These are phyloP conservation scores for Ambrosia trifida DNA, from an alignment of 129 eudicot genomes.

Conservation along the genomic window DNA sequence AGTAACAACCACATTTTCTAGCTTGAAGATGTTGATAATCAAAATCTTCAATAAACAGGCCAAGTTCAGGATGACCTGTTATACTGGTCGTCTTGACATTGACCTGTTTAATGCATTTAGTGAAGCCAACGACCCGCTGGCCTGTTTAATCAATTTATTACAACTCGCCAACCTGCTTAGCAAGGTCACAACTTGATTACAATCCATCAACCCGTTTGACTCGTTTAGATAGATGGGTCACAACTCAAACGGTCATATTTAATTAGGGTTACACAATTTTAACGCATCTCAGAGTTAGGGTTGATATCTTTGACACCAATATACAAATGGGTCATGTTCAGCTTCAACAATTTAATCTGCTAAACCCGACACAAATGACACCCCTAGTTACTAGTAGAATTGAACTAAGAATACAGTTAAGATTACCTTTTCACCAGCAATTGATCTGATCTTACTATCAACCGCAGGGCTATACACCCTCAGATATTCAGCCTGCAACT, in stretches of 20 bases:
- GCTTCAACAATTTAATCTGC: neutral
- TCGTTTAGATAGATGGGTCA: neutral
- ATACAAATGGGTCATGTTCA: neutral
- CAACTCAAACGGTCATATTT: too few relatives aligned
- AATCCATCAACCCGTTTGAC: neutral
- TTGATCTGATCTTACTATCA: conserved; percentile 44
- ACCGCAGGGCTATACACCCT: conserved; percentile 46
- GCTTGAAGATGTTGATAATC: neutral
- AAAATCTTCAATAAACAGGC: neutral
- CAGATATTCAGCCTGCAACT: conserved; percentile 37
- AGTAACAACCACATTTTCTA: neutral
- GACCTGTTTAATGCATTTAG: neutral
- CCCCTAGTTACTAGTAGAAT: neutral
- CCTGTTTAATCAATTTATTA: neutral
- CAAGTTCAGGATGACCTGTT: neutral
- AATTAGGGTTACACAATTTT: neutral
- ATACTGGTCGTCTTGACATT: neutral
- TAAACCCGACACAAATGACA: neutral
- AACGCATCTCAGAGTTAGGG: neutral
- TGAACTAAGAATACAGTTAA: neutral
- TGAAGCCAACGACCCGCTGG: neutral
- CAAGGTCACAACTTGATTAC: neutral
- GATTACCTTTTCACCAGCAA: conserved; percentile 44
- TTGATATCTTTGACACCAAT: neutral
- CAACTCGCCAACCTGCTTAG: neutral